Percentiles rank a stretch among this genome's conserved stretches.
Conservation (phyloP, 495 filamentous ascomycete species). For the Penicillium silybi region DNA sequence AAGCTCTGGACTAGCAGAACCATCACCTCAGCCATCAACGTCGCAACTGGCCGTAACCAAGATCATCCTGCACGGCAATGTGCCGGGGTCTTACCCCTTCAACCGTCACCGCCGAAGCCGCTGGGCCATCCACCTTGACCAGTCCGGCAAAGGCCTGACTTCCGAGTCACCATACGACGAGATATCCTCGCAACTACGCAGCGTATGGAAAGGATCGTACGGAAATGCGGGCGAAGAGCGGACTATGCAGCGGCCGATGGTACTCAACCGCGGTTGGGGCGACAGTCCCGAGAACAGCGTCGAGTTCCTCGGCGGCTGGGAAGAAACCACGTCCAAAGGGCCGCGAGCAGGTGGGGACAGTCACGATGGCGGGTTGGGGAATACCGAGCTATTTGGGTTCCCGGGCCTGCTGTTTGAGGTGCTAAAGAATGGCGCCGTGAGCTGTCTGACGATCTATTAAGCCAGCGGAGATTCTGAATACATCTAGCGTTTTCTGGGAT, state of each 20-base stretch:
- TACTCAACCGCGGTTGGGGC: constrained; percentile 84
- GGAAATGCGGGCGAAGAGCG: constrained; percentile 56
- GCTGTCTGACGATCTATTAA: constrained; percentile 84
- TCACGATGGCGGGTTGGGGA: constrained; percentile 59
- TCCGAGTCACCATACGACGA: constrained; percentile 77
- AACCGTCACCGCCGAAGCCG: constrained; percentile 87
- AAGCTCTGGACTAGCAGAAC: constrained; percentile 31
- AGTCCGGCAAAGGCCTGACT: constrained; percentile 38
- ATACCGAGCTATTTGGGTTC: constrained; percentile 89
- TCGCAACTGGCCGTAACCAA: constrained; percentile 79
- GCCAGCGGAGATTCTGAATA: neutral
- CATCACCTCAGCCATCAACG: constrained; percentile 37
- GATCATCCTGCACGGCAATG: constrained; percentile 84
- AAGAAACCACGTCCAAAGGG: constrained; percentile 60
- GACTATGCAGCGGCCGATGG: constrained; percentile 71
- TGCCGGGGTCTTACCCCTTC: constrained; percentile 94
- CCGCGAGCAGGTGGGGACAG: constrained; percentile 36
- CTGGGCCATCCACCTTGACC: constrained; percentile 68
- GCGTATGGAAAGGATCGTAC: constrained; percentile 69
- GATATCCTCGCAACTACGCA: constrained; percentile 59
- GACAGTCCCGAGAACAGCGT: constrained; percentile 88
- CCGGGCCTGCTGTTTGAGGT: constrained; percentile 95
- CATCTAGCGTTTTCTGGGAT: neutral
- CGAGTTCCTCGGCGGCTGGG: constrained; percentile 86
- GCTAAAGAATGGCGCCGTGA: constrained; percentile 85